phyloP scores from a whole-genome alignment of 345 rosid genomes.

The Sonneratia alba region DNA sequence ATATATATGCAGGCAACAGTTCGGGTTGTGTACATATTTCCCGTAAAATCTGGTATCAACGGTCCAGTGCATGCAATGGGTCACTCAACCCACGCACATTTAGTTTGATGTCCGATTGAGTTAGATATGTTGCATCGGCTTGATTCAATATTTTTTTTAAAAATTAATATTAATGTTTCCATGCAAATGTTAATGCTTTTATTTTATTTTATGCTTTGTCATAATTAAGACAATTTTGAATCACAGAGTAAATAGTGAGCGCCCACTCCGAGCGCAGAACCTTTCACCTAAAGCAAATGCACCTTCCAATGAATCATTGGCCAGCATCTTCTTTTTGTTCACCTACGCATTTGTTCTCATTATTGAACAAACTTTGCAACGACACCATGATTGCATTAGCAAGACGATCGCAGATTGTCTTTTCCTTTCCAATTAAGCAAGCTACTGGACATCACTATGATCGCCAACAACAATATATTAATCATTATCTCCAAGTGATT shows the following conservation, averaged over 20 bases:
- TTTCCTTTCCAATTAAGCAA: neutral
- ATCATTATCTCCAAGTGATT: neutral
- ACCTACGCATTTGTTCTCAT: neutral
- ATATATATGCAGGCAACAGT: too few relatives aligned
- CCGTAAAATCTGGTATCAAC: too few relatives aligned
- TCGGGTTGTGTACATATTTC: too few relatives aligned
- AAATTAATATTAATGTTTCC: too few relatives aligned
- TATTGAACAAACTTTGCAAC: neutral
- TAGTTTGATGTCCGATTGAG: too few relatives aligned
- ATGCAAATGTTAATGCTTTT: too few relatives aligned
- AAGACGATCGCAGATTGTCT: neutral
- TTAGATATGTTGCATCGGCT: too few relatives aligned
- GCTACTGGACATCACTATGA: neutral
- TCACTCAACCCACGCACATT: too few relatives aligned
- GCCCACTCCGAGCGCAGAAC: neutral
- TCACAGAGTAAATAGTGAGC: slow-evolving; percentile 6
- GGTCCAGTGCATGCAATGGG: too few relatives aligned
- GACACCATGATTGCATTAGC: neutral
- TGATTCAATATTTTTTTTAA: too few relatives aligned
- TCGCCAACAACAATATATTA: neutral
- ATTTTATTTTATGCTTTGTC: neutral
- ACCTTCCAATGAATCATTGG: neutral
- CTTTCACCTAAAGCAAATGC: slow-evolving; percentile 3
- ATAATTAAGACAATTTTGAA: neutral
- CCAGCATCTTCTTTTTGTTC: neutral